phyloP scores from a whole-genome alignment of 1,284 basidiomycete genomes.

The Lentinus polychrous region DNA sequence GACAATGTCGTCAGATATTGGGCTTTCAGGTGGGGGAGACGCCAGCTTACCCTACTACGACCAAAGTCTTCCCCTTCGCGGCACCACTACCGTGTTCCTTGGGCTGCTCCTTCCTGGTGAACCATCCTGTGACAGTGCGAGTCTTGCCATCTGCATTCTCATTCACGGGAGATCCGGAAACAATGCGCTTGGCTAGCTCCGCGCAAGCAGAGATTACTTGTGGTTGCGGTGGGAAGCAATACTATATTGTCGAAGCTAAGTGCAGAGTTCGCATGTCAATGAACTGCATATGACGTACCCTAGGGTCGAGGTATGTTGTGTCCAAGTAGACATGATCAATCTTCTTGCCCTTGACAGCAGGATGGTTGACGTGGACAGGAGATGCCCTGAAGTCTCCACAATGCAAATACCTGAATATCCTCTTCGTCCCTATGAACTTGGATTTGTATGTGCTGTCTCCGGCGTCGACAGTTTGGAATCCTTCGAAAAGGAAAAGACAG shows the following conservation, averaged over 20 bases:
- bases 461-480: conserved; percentile 80
- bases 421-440: conserved; percentile 60
- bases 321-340: conserved; percentile 92
- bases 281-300: conserved; percentile 34
- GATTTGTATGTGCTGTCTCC: conserved; percentile 76
- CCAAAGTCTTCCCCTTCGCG: conserved; percentile 38
- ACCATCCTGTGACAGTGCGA: conserved; percentile 25
- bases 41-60: conserved; percentile 75
- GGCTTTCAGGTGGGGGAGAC: neutral
- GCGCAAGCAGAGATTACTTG: conserved; percentile 91
- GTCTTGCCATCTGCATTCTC: conserved; percentile 13
- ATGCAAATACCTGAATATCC: conserved; percentile 84
- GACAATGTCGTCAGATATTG: conserved; percentile 5
- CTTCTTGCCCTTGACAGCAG: conserved; percentile 68
- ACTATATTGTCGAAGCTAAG: conserved; percentile 35
- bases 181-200: conserved; percentile 63
- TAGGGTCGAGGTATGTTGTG: conserved; percentile 93
- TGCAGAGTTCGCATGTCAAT: neutral
- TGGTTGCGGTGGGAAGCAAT: conserved; percentile 93
- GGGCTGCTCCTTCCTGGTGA: conserved; percentile 19
- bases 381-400: conserved; percentile 93
- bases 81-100: conserved; percentile 11
- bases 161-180: conserved; percentile 26
- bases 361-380: conserved; percentile 79
- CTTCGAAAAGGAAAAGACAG: conserved; percentile 90